phyloP scores from a whole-genome alignment of 805 yeast species.

The Sugiyamaella qingdaonensis region DNA sequence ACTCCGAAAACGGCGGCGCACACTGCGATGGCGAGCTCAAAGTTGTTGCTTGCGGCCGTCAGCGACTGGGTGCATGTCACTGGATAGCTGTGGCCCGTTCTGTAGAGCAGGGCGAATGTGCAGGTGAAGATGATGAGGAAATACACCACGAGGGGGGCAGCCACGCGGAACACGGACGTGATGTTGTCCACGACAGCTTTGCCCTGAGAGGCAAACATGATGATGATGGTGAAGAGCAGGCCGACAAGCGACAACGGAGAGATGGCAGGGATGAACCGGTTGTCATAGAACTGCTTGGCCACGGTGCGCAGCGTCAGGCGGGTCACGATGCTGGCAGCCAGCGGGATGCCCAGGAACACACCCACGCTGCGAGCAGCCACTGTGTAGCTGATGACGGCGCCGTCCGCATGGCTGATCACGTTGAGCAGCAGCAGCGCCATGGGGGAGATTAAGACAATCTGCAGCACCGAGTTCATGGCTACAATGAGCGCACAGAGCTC shows the following conservation, averaged over 20 bases:
- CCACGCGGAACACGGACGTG: conserved; percentile 47
- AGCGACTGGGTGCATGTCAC: conserved; percentile 48
- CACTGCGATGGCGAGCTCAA: conserved; percentile 53
- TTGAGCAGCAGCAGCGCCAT: conserved; percentile 45
- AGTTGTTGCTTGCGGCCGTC: conserved; percentile 56
- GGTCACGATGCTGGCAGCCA: conserved; percentile 43
- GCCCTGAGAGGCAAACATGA: conserved; percentile 50
- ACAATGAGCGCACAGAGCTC: conserved; percentile 52
- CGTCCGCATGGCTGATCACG: conserved; percentile 34
- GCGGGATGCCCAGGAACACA: conserved; percentile 52
- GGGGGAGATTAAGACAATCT: conserved; percentile 51
- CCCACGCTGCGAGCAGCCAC: conserved; percentile 48
- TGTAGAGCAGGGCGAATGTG: conserved; percentile 33
- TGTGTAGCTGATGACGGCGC: conserved; percentile 30
- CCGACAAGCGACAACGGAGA: conserved; percentile 51
- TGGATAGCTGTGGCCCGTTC: conserved; percentile 30
- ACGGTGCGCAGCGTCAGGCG: conserved; percentile 35
- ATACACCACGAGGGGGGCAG: conserved; percentile 47
- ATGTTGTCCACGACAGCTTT: conserved; percentile 44
- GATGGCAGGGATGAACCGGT: conserved; percentile 38
- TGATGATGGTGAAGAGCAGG: conserved; percentile 47
- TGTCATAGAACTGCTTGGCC: conserved; percentile 29
- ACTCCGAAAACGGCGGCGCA: conserved; percentile 50
- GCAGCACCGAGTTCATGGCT: conserved; percentile 47
- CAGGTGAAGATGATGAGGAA: conserved; percentile 48